Percentiles rank a stretch among this genome's conserved stretches.
phyloP scores from a whole-genome alignment of 768 basidiomycete species.

The Pleurotus eryngii region DNA sequence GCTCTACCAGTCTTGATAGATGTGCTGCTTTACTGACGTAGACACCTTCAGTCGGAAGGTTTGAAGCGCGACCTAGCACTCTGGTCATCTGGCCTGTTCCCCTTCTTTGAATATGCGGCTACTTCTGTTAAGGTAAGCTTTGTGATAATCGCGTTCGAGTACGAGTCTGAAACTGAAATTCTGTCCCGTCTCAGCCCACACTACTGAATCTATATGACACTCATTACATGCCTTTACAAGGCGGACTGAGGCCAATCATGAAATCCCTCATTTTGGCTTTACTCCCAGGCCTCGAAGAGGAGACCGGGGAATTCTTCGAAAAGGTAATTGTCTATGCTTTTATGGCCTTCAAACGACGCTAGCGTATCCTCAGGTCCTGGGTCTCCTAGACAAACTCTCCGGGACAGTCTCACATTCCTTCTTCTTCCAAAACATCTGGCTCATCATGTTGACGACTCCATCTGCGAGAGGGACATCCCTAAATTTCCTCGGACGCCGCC shows the following conservation, averaged over 20 bases:
- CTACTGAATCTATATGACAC: slow-evolving; percentile 91
- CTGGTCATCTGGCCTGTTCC: slow-evolving; percentile 96
- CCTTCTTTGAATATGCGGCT: slow-evolving; percentile 98
- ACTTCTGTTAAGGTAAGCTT: slow-evolving; percentile 86
- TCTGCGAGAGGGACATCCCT: slow-evolving; percentile 81
- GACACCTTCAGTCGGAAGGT: slow-evolving; percentile 67
- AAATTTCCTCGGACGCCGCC: slow-evolving; percentile 78
- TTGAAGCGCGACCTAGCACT: slow-evolving; percentile 80
- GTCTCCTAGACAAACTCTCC: slow-evolving; percentile 77
- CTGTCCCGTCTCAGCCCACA: slow-evolving; percentile 53
- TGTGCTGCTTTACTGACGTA: background rate
- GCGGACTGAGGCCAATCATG: slow-evolving; percentile 79
- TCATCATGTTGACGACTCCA: slow-evolving; percentile 88
- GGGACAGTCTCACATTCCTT: slow-evolving; percentile 82
- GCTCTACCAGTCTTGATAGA: slow-evolving; percentile 22
- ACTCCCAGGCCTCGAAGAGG: slow-evolving; percentile 94
- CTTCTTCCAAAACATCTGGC: slow-evolving; percentile 95
- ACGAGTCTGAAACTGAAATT: background rate
- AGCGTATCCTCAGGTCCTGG: slow-evolving; percentile 56
- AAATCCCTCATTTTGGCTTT: slow-evolving; percentile 93
- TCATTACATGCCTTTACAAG: slow-evolving; percentile 85
- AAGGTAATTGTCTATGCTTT: slow-evolving; percentile 43
- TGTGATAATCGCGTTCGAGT: background rate
- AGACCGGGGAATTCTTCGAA: slow-evolving; percentile 96
- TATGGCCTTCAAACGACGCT: background rate